Evolutionary conservation across 306 rosid species (phyloP).

Genomic region (Biancaea sappan): DNA sequence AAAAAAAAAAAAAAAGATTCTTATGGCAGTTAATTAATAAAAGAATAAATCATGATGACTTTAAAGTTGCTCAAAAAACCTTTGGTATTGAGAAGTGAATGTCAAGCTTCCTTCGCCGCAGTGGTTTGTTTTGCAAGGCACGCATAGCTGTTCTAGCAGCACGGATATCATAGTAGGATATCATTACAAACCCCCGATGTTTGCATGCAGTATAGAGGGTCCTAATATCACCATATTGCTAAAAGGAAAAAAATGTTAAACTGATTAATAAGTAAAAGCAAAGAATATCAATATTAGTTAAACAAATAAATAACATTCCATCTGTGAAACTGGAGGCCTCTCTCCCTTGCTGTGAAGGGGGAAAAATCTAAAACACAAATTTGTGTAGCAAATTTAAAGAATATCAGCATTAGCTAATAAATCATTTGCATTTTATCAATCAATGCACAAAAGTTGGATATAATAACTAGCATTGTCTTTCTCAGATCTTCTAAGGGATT

Average conservation of each 20-base stretch:
- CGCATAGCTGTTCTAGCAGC: conserved; percentile 99
- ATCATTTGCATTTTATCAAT: background rate
- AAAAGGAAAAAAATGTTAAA: conserved; percentile 26
- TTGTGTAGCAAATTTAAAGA: background rate
- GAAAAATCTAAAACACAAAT: conserved; percentile 2
- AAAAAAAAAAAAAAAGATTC: conserved; percentile 6
- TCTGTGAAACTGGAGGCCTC: background rate
- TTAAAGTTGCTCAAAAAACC: conserved; percentile 45
- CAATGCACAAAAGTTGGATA: background rate
- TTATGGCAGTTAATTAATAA: conserved; percentile 18
- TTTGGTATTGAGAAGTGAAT: conserved; percentile 98
- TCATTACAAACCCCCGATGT: conserved; percentile 99
- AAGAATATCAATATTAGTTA: background rate
- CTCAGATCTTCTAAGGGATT: no score
- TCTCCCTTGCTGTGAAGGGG: conserved; percentile 53
- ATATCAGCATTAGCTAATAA: background rate
- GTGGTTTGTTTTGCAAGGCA: conserved; percentile 84
- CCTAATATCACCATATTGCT: conserved; percentile 98
- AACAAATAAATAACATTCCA: background rate
- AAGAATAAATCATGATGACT: conserved; percentile 18
- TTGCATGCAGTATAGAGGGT: conserved; percentile 98
- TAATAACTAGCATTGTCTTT: no score
- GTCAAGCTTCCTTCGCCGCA: conserved; percentile 95
- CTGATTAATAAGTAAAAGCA: conserved; percentile 26
- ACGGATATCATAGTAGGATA: conserved; percentile 96